Percentiles rank a stretch among this genome's conserved stretches.
phyloP scores from a whole-genome alignment of 306 rosid genomes.

The Trifolium fragiferum region DNA sequence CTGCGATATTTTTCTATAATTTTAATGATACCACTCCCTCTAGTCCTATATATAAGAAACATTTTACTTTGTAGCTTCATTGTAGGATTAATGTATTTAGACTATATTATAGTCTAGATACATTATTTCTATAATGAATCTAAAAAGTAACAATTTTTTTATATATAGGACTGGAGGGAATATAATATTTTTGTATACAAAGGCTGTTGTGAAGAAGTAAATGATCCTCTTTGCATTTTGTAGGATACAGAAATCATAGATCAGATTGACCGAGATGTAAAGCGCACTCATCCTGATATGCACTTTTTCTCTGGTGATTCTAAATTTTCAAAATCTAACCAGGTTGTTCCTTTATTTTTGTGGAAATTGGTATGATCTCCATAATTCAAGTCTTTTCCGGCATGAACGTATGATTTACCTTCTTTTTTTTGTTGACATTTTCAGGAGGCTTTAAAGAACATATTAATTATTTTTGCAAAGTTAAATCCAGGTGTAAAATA shows the following conservation, averaged over 20 bases:
- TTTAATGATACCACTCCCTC: too few relatives aligned
- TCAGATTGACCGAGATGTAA: conserved; percentile 97
- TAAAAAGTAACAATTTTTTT: too few relatives aligned
- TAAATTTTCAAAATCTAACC: conserved; percentile 83
- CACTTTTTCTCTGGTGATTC: conserved; percentile 94
- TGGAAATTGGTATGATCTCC: conserved; percentile 22
- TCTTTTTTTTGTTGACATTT: conserved; percentile 38
- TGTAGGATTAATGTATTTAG: too few relatives aligned
- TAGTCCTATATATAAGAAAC: too few relatives aligned
- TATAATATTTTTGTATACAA: conserved; percentile 16
- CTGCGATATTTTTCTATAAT: conserved; percentile 2
- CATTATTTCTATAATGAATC: too few relatives aligned
- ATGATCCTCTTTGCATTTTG: conserved; percentile 44
- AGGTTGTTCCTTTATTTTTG: conserved; percentile 54
- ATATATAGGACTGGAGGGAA: too few relatives aligned
- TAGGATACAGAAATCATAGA: conserved; percentile 96
- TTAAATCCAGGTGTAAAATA: conserved; percentile 97
- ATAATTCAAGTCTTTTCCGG: conserved; percentile 6
- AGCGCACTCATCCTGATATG: conserved; percentile 99
- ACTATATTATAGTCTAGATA: too few relatives aligned
- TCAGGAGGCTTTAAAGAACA: conserved; percentile 88
- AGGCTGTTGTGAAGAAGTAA: conserved; percentile 38
- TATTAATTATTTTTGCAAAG: conserved; percentile 88
- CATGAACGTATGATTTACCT: conserved; percentile 35
- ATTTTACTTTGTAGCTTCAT: too few relatives aligned